Evolutionary conservation across 345 rosid species (phyloP), one percentile per base, ranked within the genome.

Genomic region (Hirschfeldia incana): DNA sequence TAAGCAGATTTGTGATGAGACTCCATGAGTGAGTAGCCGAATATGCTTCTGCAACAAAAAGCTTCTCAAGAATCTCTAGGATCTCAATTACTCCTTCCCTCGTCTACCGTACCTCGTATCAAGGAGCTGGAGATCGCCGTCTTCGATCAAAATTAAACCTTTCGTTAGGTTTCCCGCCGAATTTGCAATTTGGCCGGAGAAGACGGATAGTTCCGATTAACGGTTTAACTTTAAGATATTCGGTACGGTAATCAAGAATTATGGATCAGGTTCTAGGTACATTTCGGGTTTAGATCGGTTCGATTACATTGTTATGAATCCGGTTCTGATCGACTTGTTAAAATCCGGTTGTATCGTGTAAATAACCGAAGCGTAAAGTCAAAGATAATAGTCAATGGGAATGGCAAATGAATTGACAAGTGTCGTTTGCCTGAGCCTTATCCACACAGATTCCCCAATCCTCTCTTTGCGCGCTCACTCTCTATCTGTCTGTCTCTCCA

Each of bases 381-480:
- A 67, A 49, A 73, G 15, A 10, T 3, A 53, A 75, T 57, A 75
- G 58, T 70, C 67, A 70, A 63, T 82, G 60, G 10, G 86, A 85
- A 83, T 85, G 37, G 16, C 13, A 72, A 4, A 5, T 5, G 21
- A 8, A 58, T 9, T 76, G 92, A 84, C 96, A 89, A 73, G 96
- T 91, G 96, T 87, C 89, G 6, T 39, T 13, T 1, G 55, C 73
- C 74, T 80, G 76, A 80, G 90, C 90, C 96, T 84, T 79, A 73
- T 53, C 82, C 77, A 70, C 77, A 70, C 10, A 37, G 42, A 67
- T 74, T 81, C 78, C 74, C 78, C 75, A 64, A 73, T 59, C 61
- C 73, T 34, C 26, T 21, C 21, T 21, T 21, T 21, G 0, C 84
- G 81, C 84, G 74, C 81, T 26, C 70, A 61, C 17, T n/a, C 49